These are phyloP conservation scores for Cryptosporidium viatorum DNA, from an alignment of 169 alveolate genomes.

Conservation along the genomic window DNA sequence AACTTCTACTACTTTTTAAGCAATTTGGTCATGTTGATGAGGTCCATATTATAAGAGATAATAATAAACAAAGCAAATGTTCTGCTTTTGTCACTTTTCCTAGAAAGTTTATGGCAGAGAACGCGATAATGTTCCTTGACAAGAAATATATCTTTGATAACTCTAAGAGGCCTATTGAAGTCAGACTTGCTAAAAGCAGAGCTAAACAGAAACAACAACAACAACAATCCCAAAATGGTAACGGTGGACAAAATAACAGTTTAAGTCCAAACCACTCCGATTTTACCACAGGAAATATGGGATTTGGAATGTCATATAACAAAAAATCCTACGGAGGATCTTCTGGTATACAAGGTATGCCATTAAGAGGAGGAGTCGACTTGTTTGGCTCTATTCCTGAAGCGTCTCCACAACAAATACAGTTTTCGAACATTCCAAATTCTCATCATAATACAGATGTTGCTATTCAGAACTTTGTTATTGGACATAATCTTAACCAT, in stretches of 20 bases:
- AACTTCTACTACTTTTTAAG: conserved; percentile 25
- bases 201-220: conserved; percentile 48
- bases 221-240: not conserved
- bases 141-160: conserved; percentile 61
- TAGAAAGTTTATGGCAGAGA: conserved; percentile 57
- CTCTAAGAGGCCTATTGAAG: conserved; percentile 70
- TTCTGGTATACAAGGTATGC: not conserved
- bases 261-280: not conserved
- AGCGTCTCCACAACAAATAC: not conserved
- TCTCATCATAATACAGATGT: not conserved
- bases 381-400: not conserved
- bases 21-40: conserved; percentile 72
- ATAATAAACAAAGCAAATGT: conserved; percentile 65
- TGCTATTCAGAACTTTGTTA: not conserved
- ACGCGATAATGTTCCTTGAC: conserved; percentile 65
- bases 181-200: conserved; percentile 58
- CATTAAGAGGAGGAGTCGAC: not conserved
- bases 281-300: not conserved
- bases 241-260: not conserved
- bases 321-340: not conserved
- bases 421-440: not conserved
- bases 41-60: conserved; percentile 62
- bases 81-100: conserved; percentile 74
- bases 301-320: not conserved
- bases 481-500: not conserved